Evolutionary conservation across 257 asterid species (phyloP).

Genomic region (Scutellaria galericulata): DNA sequence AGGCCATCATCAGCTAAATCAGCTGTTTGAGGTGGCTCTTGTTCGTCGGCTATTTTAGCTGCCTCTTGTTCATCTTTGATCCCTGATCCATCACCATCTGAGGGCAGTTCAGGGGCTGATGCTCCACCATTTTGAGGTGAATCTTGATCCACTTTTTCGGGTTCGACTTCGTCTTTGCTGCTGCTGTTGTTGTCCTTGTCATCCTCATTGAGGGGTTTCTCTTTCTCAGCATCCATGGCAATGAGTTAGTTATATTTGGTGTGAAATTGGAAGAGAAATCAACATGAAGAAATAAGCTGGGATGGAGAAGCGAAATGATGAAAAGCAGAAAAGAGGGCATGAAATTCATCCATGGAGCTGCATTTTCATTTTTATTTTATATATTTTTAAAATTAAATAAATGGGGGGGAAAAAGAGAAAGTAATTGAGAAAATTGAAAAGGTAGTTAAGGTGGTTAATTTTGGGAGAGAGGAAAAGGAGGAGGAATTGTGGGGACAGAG

Average conservation of each 20-base stretch:
- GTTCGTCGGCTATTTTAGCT: not conserved
- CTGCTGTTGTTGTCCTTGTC: not conserved
- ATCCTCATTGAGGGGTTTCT: slow-evolving; percentile 41
- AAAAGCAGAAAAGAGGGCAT: not conserved
- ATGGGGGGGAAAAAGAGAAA: not conserved
- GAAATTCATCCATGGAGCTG: slow-evolving; percentile 17
- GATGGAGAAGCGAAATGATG: not conserved
- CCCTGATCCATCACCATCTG: not conserved
- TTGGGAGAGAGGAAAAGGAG: slow-evolving; percentile 26
- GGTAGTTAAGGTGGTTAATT: slow-evolving; percentile 36
- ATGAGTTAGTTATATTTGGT: not conserved
- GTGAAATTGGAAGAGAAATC: not conserved
- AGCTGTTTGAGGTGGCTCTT: not conserved
- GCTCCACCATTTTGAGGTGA: slow-evolving; percentile 2
- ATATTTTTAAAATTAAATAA: not conserved
- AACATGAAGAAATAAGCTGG: slow-evolving; percentile 14
- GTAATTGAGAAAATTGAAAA: slow-evolving; percentile 24
- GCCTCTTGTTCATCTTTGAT: not conserved
- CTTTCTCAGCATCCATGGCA: slow-evolving; percentile 60
- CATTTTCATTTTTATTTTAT: not conserved
- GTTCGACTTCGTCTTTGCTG: not conserved
- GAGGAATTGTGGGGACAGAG: slow-evolving; percentile 29
- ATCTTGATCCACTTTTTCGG: slow-evolving; percentile 32
- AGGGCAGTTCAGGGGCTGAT: not conserved
- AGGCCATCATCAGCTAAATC: no score